Conservation (phyloP, 129 eudicot genomes). For the Pittosporum tobira region DNA sequence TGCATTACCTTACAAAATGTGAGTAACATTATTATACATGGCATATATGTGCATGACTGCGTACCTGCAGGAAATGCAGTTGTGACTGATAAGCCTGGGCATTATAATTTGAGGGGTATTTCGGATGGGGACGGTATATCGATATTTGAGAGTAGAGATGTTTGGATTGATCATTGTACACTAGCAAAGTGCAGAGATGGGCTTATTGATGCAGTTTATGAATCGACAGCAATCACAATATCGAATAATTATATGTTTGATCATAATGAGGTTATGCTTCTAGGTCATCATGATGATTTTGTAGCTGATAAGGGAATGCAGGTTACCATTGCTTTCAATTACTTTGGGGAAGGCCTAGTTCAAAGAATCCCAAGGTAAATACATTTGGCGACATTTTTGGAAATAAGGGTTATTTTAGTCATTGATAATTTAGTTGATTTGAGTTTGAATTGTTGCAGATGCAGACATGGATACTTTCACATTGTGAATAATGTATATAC, state of each 20-base stretch:
- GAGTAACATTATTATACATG: conserved; percentile 37
- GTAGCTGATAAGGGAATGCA: conserved; percentile 38
- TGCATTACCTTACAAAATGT: conserved; percentile 40
- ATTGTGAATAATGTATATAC: conserved; percentile 40
- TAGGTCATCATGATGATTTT: conserved; percentile 36
- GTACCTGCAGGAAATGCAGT: conserved; percentile 28
- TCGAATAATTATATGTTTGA: conserved; percentile 41
- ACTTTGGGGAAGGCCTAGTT: conserved; percentile 39
- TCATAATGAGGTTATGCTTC: conserved; percentile 45
- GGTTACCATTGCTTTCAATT: conserved; percentile 45
- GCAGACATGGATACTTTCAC: conserved; percentile 49
- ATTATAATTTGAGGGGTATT: conserved; percentile 22
- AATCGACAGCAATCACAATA: conserved; percentile 37
- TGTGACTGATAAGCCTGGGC: conserved; percentile 25
- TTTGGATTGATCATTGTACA: conserved; percentile 50
- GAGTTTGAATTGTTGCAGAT: conserved; percentile 18
- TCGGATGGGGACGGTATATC: conserved; percentile 52
- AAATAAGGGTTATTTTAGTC: too few species aligned
- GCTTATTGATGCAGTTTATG: conserved; percentile 32
- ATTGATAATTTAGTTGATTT: not conserved
- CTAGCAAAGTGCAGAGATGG: conserved; percentile 33
- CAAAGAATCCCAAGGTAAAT: conserved; percentile 48
- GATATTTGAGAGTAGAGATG: conserved; percentile 26
- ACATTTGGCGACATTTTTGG: not conserved
- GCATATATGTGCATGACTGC: conserved; percentile 34